Conservation (phyloP, 139 green algal species). For the Chlamydomonas sp. region DNA sequence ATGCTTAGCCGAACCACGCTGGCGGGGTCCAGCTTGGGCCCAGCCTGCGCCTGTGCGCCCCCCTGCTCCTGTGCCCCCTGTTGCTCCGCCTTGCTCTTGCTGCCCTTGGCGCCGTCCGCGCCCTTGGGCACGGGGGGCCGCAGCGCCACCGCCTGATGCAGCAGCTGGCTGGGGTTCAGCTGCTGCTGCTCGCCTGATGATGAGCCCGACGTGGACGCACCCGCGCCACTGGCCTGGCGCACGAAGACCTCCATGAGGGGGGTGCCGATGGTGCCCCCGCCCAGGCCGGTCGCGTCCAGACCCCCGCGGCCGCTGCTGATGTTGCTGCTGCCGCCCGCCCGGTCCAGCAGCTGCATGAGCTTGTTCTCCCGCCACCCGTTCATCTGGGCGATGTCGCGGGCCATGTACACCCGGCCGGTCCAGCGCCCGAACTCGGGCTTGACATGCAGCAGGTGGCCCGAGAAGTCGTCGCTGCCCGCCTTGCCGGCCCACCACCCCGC, state of each 20-base stretch:
- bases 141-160: conserved; percentile 61
- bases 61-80: background rate
- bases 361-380: conserved; percentile 42
- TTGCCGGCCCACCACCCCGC: conserved; percentile 82
- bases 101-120: too few species aligned
- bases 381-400: conserved; percentile 65
- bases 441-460: conserved; percentile 82
- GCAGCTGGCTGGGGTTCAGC: conserved; percentile 18
- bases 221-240: conserved; percentile 8
- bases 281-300: background rate
- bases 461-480: conserved; percentile 66
- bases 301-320: conserved; percentile 4
- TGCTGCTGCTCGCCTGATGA: background rate
- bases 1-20: conserved; percentile 33
- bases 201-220: background rate
- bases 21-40: conserved; percentile 10
- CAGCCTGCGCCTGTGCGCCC: background rate
- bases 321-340: background rate
- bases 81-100: background rate
- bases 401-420: conserved; percentile 66
- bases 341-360: conserved; percentile 17
- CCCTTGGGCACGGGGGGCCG: conserved; percentile 32
- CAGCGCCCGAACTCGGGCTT: conserved; percentile 57
- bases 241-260: conserved; percentile 80
- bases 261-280: conserved; percentile 42